Conservation (phyloP, 345 rosid genomes). For the Euphorbia pulcherrima region DNA sequence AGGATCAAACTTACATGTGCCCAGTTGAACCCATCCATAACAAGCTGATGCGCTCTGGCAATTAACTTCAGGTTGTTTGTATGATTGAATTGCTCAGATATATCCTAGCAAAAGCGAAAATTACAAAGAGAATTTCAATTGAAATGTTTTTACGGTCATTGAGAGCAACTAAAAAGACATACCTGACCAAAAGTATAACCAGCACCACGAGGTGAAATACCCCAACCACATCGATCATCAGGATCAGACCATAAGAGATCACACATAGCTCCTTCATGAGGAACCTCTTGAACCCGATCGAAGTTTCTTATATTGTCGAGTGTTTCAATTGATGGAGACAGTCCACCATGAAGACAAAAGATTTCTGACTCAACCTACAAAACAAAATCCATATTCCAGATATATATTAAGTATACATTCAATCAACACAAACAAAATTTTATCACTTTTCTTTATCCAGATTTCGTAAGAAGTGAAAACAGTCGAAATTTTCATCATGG, state of each 20-base stretch:
- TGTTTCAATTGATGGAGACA: constrained; percentile 88
- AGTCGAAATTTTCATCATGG: neutral
- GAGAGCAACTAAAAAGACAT: neutral
- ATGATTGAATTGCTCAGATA: constrained; percentile 94
- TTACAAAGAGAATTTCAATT: neutral
- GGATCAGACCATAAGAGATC: constrained; percentile 99
- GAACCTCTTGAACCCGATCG: constrained; percentile 94
- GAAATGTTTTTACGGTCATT: neutral
- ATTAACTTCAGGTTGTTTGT: constrained; percentile 83
- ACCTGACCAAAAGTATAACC: constrained; percentile 98
- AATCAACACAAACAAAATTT: neutral
- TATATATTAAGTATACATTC: neutral
- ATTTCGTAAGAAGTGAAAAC: neutral
- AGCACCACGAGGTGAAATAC: constrained; percentile 95
- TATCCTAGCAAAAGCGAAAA: constrained; percentile 49
- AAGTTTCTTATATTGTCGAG: constrained; percentile 86
- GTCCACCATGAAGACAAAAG: constrained; percentile 89
- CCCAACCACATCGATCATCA: constrained; percentile 97
- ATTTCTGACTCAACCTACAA: constrained; percentile 93
- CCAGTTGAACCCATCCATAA: constrained; percentile 98
- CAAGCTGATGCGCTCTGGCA: constrained; percentile 93
- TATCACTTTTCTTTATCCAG: neutral
- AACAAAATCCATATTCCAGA: neutral
- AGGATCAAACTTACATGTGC: constrained; percentile 61
- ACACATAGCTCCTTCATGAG: constrained; percentile 98